Base-by-base conservation (phyloP, 441 rosid genomes). In the Jatropha multifida region DNA sequence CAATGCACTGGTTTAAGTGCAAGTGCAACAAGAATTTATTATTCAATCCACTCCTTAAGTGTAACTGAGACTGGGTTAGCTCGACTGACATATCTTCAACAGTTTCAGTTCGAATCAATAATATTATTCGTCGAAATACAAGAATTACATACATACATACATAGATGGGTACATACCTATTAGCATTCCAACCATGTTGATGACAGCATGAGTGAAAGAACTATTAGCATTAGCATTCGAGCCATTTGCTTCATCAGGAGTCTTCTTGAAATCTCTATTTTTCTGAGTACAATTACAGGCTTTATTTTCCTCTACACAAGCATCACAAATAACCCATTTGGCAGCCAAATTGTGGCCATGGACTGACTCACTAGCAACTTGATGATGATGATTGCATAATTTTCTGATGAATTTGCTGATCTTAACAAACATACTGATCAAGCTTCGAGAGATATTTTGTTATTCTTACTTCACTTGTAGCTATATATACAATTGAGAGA, bases 151-250 rank as follows among this genome's bases (percentile, higher is more conserved):
- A 1, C 10, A 44, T 42, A 42, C 9, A 42, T 5, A 44, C 1
- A 10, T 1, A 44, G 3, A 15, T 7, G 4, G 1, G 3, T 5
- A 38, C 77, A 20, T 77, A 92, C 97, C 97, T 64, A 92, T 88
- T 72, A 92, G 97, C 94, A 92, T 92, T 73, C 93, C 94, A 48
- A 85, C 83, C 97, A 92, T 92, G 83, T 92, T 92, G 82, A 87
- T 69, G 74, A 87, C 94, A 44, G 94, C 85, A 76, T 89, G 92
- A 76, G 85, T 77, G 76, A 90, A 88, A 5, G 97, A 92, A 68
- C 86, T 74, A 68, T 88, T 74, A 27, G 84, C 77, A 44, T 62
- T 26, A 65, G n/a, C 61, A 15, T n/a, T 17, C 17, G 75, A 32
- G 4, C 17, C 48, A 48, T 17, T 44, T 14, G 18, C 71, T 14